A percentile compares a stretch with the other conserved stretches of the same genome.
Evolutionary conservation across 2,329 filamentous ascomycete species (phyloP).

Genomic region (Claviceps sp.): DNA sequence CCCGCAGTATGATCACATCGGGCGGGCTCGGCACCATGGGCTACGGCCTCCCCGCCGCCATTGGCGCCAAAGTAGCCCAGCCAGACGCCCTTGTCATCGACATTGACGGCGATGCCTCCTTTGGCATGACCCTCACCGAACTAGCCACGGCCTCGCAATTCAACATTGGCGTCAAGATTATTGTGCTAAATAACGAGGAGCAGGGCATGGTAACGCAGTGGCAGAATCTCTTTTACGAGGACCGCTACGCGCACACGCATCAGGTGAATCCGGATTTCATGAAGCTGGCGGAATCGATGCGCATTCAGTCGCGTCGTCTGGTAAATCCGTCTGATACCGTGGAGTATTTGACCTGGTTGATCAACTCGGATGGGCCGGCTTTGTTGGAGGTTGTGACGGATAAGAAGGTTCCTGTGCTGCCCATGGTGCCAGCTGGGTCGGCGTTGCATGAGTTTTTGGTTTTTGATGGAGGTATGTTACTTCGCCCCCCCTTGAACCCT

Average conservation of each 20-base stretch:
- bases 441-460: conserved; percentile 80
- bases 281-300: conserved; percentile 86
- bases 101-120: conserved; percentile 95
- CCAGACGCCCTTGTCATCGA: conserved; percentile 77
- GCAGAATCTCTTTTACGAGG: conserved; percentile 96
- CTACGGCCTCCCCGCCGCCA: conserved; percentile 84
- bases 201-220: conserved; percentile 98
- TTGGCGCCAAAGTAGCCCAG: conserved; percentile 71
- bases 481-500: too few relatives aligned
- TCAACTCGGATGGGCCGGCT: conserved; percentile 80
- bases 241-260: conserved; percentile 84
- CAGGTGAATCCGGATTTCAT: conserved; percentile 93
- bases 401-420: conserved; percentile 85
- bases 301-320: conserved; percentile 60
- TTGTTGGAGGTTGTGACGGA: conserved; percentile 87
- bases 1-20: conserved; percentile 89
- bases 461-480: conserved; percentile 19
- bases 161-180: conserved; percentile 89
- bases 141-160: conserved; percentile 87
- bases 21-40: conserved; percentile 85
- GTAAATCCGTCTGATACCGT: conserved; percentile 64
- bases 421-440: conserved; percentile 85
- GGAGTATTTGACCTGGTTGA: conserved; percentile 74
- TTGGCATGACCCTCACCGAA: conserved; percentile 96
- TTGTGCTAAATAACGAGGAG: conserved; percentile 91